phyloP scores from a whole-genome alignment of 345 rosid species.

The Turnera subulata region DNA sequence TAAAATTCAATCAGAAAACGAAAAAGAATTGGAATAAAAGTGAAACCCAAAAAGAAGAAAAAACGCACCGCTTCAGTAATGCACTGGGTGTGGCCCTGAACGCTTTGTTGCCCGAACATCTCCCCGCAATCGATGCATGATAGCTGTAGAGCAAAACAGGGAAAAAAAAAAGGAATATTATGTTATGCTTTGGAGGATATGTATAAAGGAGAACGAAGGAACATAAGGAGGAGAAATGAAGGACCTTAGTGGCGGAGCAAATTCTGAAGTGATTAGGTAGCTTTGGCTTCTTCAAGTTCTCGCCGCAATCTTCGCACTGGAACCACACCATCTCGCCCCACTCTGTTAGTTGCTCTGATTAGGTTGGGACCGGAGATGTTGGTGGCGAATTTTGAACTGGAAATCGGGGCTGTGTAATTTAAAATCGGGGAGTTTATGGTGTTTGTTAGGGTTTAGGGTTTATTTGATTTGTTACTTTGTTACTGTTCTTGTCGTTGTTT shows the following conservation, averaged over 20 bases:
- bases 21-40: neutral
- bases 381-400: too few species aligned
- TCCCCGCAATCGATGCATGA: conserved; percentile 95
- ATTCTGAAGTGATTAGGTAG: conserved; percentile 69
- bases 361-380: too few species aligned
- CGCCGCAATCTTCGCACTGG: conserved; percentile 97
- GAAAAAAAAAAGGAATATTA: neutral
- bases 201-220: neutral
- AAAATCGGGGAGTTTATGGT: neutral
- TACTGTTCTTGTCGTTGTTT: too few species aligned
- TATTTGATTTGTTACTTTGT: too few species aligned
- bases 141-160: conserved; percentile 43
- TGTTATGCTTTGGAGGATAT: neutral
- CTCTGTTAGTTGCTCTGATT: too few species aligned
- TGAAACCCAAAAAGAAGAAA: too few species aligned
- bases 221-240: neutral
- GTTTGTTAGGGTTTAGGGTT: too few species aligned
- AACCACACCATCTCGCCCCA: conserved; percentile 80
- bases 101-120: conserved; percentile 64
- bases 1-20: neutral
- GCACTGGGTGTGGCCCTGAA: conserved; percentile 86
- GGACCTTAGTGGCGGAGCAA: conserved; percentile 80
- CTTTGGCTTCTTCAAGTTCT: conserved; percentile 90
- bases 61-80: conserved; percentile 73
- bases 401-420: too few species aligned